These are phyloP conservation scores for Wickerhamomyces alni DNA, from an alignment of 805 yeast genomes.

Conservation along the genomic window DNA sequence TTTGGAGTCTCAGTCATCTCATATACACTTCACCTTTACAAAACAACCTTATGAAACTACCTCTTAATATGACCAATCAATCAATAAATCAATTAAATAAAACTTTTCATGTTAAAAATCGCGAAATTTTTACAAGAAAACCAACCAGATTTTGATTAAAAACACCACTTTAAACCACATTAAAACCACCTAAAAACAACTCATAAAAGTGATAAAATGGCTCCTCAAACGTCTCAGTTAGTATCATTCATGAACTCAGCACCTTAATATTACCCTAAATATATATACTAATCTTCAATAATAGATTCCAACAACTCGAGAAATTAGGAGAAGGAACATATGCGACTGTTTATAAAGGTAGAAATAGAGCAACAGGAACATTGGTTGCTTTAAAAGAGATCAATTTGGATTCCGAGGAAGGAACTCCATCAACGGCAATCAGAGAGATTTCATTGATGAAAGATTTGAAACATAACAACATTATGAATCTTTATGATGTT, in stretches of 20 bases:
- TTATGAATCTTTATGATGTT: conserved; percentile 88
- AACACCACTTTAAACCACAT: too few species aligned
- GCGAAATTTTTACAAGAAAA: too few species aligned
- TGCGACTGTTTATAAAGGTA: conserved; percentile 97
- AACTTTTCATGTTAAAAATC: background rate
- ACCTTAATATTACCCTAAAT: too few species aligned
- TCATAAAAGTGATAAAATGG: conserved; percentile 5
- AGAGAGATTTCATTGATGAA: conserved; percentile 94
- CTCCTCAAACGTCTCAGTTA: conserved; percentile 22
- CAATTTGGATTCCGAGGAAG: conserved; percentile 89
- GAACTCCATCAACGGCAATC: conserved; percentile 97
- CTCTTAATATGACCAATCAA: too few species aligned
- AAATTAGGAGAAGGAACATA: conserved; percentile 93
- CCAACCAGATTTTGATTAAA: too few species aligned
- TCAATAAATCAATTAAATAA: too few species aligned
- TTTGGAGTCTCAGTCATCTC: conserved; percentile 8
- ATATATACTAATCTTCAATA: conserved; percentile 3
- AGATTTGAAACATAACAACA: conserved; percentile 88
- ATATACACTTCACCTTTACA: too few species aligned
- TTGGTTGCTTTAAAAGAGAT: conserved; percentile 94
- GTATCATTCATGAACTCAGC: conserved; percentile 1
- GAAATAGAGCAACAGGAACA: conserved; percentile 79
- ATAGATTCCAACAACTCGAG: conserved; percentile 45
- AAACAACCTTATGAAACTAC: too few species aligned
- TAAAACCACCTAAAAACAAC: background rate